A percentile compares a stretch with the other conserved stretches of the same genome.
Conservation (phyloP, 2,329 filamentous ascomycete genomes). For the Aspergillus pseudoglaucus region DNA sequence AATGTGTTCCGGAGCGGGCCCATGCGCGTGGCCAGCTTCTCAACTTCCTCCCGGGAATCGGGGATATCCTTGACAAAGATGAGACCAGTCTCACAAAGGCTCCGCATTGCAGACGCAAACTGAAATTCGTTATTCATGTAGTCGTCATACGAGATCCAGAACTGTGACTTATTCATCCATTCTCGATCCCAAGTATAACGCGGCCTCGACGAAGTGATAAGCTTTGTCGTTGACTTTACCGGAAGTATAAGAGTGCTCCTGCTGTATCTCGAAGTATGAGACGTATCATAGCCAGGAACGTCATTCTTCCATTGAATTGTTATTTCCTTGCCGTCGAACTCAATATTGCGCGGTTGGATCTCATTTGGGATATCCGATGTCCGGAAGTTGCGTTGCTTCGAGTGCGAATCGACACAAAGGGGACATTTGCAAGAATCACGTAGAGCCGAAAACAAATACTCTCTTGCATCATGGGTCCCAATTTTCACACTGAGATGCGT, state of each 20-base stretch:
- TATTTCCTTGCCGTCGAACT: constrained; percentile 38
- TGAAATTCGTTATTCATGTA: constrained; percentile 58
- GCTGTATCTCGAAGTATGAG: constrained; percentile 36
- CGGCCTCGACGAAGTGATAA: constrained; percentile 17
- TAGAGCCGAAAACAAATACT: background rate
- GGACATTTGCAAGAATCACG: constrained; percentile 42
- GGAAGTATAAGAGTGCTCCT: constrained; percentile 8
- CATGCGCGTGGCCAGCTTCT: constrained; percentile 63
- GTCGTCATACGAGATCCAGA: constrained; percentile 60
- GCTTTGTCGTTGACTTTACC: constrained; percentile 10
- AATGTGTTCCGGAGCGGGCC: constrained; percentile 79
- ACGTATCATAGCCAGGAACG: constrained; percentile 36
- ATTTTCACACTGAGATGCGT: background rate
- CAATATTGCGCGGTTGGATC: constrained; percentile 36
- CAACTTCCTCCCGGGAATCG: constrained; percentile 57
- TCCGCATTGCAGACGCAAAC: constrained; percentile 56
- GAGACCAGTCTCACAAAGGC: constrained; percentile 62
- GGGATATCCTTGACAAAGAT: constrained; percentile 73
- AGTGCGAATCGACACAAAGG: constrained; percentile 50
- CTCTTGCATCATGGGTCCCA: background rate
- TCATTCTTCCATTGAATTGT: constrained; percentile 58
- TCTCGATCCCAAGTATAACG: constrained; percentile 32
- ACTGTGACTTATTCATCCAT: constrained; percentile 38
- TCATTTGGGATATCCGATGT: constrained; percentile 56
- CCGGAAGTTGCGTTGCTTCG: constrained; percentile 58